Percentiles rank a stretch among this genome's conserved stretches.
Conservation (phyloP, 257 asterid genomes). For the Nemophila menziesii region DNA sequence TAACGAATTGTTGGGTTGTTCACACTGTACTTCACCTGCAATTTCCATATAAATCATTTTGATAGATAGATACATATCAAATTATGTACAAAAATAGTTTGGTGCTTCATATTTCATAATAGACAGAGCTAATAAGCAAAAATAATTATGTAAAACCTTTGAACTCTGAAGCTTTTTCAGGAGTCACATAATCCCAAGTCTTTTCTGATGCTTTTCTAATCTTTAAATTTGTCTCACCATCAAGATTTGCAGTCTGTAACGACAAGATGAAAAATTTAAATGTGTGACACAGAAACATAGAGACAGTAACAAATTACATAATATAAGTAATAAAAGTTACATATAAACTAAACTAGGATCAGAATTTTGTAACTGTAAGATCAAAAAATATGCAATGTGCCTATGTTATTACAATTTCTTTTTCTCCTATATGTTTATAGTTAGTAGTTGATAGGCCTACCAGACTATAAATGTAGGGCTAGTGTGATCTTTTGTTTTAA, state of each 20-base stretch:
- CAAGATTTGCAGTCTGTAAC: constrained; percentile 92
- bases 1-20: constrained; percentile 95
- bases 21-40: constrained; percentile 99
- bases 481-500: too few species aligned
- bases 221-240: constrained; percentile 98
- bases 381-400: too few species aligned
- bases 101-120: background rate
- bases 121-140: background rate
- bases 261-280: background rate
- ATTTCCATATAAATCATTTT: constrained; percentile 16
- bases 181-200: constrained; percentile 90
- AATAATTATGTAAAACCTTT: constrained; percentile 45
- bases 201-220: constrained; percentile 92
- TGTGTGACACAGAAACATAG: too few species aligned
- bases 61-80: too few species aligned
- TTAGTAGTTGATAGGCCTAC: too few species aligned
- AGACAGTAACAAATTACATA: background rate
- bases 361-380: too few species aligned
- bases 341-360: too few species aligned
- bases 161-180: constrained; percentile 74
- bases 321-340: background rate
- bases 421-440: too few species aligned
- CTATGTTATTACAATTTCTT: too few species aligned
- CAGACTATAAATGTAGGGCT: too few species aligned
- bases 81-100: background rate